Percentiles rank a stretch among this genome's conserved stretches.
phyloP scores from a whole-genome alignment of 805 yeast genomes.

The Wickerhamomyces sydowiorum region DNA sequence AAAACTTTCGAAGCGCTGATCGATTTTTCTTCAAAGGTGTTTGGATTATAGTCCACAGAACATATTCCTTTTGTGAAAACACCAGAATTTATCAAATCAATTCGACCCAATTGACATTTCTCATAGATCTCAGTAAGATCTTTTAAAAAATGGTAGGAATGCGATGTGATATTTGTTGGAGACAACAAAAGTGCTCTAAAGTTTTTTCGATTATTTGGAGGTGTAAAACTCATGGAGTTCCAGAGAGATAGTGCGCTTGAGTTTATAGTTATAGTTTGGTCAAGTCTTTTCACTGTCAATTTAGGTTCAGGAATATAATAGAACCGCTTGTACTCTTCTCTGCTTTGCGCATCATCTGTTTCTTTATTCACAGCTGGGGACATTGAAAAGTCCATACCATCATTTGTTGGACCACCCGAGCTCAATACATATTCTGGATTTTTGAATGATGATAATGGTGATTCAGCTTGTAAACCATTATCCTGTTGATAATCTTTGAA shows the following conservation, averaged over 20 bases:
- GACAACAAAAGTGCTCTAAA: constrained; percentile 46
- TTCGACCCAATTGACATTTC: constrained; percentile 42
- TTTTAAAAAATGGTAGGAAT: constrained; percentile 31
- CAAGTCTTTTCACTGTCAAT: constrained; percentile 29
- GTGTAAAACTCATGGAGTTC: constrained; percentile 54
- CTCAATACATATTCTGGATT: constrained; percentile 9
- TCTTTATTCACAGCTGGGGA: not conserved
- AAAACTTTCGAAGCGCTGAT: not conserved
- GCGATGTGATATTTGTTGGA: constrained; percentile 23
- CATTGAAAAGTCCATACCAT: not conserved
- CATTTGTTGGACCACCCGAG: constrained; percentile 1
- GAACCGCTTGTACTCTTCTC: constrained; percentile 6
- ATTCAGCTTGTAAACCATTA: constrained; percentile 9
- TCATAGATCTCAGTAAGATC: constrained; percentile 37
- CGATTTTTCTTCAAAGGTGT: not conserved
- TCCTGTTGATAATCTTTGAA: not conserved
- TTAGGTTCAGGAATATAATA: constrained; percentile 32
- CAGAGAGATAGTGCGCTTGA: constrained; percentile 46
- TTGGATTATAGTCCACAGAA: constrained; percentile 1
- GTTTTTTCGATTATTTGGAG: constrained; percentile 43
- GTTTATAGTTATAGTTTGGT: constrained; percentile 38
- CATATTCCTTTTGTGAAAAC: constrained; percentile 20
- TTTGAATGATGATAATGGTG: constrained; percentile 15
- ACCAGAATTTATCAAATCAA: constrained; percentile 24
- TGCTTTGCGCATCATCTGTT: not conserved